Base-by-base conservation (phyloP, 139 green algal species). In the Deuterostichococcus epilithicus region DNA sequence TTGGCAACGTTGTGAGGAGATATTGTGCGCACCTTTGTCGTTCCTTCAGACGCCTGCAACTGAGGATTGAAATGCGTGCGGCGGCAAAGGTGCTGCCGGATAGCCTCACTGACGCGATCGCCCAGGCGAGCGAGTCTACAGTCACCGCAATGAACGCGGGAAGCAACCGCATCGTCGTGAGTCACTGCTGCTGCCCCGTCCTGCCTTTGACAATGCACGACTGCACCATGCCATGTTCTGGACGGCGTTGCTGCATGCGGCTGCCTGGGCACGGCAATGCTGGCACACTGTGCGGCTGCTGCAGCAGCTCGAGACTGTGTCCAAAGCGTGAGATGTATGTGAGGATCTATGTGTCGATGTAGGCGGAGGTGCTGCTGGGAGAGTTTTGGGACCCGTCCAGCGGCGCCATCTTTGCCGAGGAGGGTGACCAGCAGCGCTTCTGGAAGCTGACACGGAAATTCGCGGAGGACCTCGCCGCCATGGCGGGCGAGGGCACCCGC, bases 331-430 rank as follows among this genome's bases (percentile, higher is more conserved):
- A 36, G 37, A 10, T 10, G 23, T 66, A 32, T 36, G 3, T 39
- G 1, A 25, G 20, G 45, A 33, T 47, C 28, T 39, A 39, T 0
- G 39, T 59, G 39, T 73, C 10, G 0, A 1, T 35, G 23, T 78
- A 92, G 84, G 93, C 96, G 3, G 94, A 98, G 85, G 86, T 98
- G 20, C 82, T 97, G 67, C 74, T 98, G 52, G 90, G 92, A 13
- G 94, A 97, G 80, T 95, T 98, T 68, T 98, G 93, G 93, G 86
- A 94, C 79, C 89, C 88, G 37, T 80, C 83, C 33, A 90, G 78
- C 26, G 90, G 91, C 26, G 87, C 92, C 13, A 85, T 95, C 4
- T 97, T 96, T n/a, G 87, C 89, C 37, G 93, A 98, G 79, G 83
- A 91, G 68, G 89, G 90, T 5, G 94, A 97, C 73, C 88, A 97